Base-by-base conservation (phyloP, 352 stramenopile genomes). In the Phytophthora boehmeriae region DNA sequence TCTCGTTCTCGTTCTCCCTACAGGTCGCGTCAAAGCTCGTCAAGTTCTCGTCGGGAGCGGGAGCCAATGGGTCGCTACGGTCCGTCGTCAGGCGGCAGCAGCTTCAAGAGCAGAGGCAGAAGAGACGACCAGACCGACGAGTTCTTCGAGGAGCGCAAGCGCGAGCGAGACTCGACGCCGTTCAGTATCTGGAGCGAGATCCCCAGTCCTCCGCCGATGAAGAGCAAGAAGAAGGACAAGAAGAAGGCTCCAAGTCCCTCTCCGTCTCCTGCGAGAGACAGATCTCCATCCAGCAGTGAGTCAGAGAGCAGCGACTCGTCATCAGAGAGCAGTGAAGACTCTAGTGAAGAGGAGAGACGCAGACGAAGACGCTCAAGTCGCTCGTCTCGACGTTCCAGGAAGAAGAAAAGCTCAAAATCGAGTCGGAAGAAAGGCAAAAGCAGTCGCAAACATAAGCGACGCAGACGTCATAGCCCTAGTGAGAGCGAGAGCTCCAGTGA, bases 171-270 rank as follows among this genome's bases (percentile, higher is more conserved):
- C 0, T 42, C 55, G 1, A 81, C 81, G 19, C 27, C 53, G 27
- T 93, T 87, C 57, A 93, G 73, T 48, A 90, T 96, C 49, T 96
- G 87, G 87, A 60, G 71, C 9, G 43, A 63, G 0, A 92, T 96
- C 49, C 85, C 85, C 1, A 94, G 85, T 30, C 85, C 87, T 4
- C 66, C 73, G 23, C 79, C 77, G 2, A 71, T 75, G 17, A 88
- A 88, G 55, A 74, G 59, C 17, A 71, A 78, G 38, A 89, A 88
- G 67, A 71, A 74, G 54, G 71, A 76, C 51, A 55, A 53, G 16
- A 70, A 75, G 46, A 67, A 60, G 22, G 47, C 51, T n/a, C 25
- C 13, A 2, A 66, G 38, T 16, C 49, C 39, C 0, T 64, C 62
- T 19, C 48, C 32, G 54, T 67, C 52, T 19, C 48, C 32, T 53